These are phyloP conservation scores for Hanseniaspora pseudoguilliermondii DNA, from an alignment of 805 yeast species.

Conservation along the genomic window DNA sequence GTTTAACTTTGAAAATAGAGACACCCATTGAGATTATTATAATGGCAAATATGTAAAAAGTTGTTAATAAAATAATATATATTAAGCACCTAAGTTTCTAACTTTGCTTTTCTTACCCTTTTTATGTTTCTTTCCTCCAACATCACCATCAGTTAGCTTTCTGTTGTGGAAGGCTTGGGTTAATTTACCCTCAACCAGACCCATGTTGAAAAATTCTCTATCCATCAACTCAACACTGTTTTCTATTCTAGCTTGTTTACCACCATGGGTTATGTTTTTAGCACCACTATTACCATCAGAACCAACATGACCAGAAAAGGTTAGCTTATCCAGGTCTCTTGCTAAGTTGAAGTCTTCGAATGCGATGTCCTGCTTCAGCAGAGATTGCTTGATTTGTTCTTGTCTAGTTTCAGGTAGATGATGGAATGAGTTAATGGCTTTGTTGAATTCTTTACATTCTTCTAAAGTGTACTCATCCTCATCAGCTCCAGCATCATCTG, in stretches of 20 bases:
- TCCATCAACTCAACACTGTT: conserved; percentile 77
- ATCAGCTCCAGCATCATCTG: conserved; percentile 27
- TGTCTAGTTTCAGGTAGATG: conserved; percentile 60
- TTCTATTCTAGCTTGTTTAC: conserved; percentile 65
- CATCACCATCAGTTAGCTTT: conserved; percentile 19
- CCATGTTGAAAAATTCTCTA: conserved; percentile 68
- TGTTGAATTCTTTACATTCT: conserved; percentile 55
- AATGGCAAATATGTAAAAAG: no score
- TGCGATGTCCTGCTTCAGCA: conserved; percentile 39
- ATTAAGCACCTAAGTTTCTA: conserved; percentile 9
- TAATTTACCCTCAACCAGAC: conserved; percentile 47
- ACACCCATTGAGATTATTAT: no score
- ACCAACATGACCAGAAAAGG: conserved; percentile 68
- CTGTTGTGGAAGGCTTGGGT: conserved; percentile 62
- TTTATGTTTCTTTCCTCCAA: conserved; percentile 44
- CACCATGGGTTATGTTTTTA: conserved; percentile 56
- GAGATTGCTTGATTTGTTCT: conserved; percentile 56
- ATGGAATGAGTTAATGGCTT: conserved; percentile 54
- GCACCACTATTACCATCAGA: conserved; percentile 34
- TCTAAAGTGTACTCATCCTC: conserved; percentile 40
- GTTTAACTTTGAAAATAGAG: no score
- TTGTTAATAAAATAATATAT: neutral
- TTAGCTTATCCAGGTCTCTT: conserved; percentile 54
- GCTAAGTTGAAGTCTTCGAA: conserved; percentile 48
- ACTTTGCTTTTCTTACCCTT: conserved; percentile 53